Base-by-base conservation (phyloP, 1,284 basidiomycete genomes). In the Cryptococcus deneoformans region DNA sequence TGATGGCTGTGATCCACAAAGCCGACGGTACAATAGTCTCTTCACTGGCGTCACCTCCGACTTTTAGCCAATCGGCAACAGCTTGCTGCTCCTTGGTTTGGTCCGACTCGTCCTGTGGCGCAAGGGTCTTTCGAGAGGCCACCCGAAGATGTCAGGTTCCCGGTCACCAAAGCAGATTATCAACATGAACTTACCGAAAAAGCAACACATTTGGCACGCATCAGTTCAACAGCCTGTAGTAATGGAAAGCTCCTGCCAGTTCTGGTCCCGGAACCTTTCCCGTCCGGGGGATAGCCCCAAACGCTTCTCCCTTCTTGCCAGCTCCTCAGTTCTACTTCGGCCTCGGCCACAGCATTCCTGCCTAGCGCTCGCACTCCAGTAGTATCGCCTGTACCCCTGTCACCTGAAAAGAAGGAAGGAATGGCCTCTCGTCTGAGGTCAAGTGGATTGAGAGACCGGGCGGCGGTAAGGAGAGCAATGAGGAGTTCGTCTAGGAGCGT, bases 301-400 rank as follows among this genome's bases (percentile, higher is more conserved):
- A 53, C 54, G 6, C 50, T 34, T 76, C 72, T 46, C 77, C 80
- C 48, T 82, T 88, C 61, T 85, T 84, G 68, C 80, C 92, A 93
- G 8, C 87, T 87, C 68, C 88, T 83, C 50, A 94, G 77, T 78
- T 95, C 92, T 50, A 96, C 81, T 72, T 96, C 92, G 0, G 92
- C 92, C 78, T 95, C 92, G 46, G 91, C 80, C n/a, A 94, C 80
- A 5, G 91, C 90, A 70, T 92, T 88, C 77, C 93, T 90, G 37
- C 90, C 92, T 42, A 94, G 81, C 49, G 83, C 80, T 20, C 68
- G 52, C 3, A 69, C 57, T 35, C 67, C 67, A 2, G 70, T 72
- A 12, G 59, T 61, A 40, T 71, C 69, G 12, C 54, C 61, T 8
- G 56, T 43, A 10, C 62, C 61, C 12, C 64, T 66, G 3, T 67